Evolutionary conservation across 2,329 filamentous ascomycete species (phyloP).

Genomic region (Colletotrichum noveboracense): DNA sequence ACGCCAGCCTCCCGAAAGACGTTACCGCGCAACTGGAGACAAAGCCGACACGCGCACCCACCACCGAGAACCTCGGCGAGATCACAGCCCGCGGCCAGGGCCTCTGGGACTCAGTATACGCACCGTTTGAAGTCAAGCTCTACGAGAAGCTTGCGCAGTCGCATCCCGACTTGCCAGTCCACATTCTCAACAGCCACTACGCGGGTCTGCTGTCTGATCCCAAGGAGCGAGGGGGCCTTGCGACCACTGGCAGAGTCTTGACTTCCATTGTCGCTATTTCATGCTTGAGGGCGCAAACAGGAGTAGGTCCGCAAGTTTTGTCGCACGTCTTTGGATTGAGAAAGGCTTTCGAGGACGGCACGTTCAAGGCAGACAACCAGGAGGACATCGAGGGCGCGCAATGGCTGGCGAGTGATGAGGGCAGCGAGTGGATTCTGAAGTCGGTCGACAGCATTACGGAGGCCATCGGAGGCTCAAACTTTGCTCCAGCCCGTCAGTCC

Average conservation of each 20-base stretch:
- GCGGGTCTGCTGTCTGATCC: constrained; percentile 76
- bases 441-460: constrained; percentile 50
- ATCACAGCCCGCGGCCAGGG: constrained; percentile 63
- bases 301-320: constrained; percentile 81
- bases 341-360: constrained; percentile 76
- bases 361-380: constrained; percentile 40
- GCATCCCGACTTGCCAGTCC: constrained; percentile 82
- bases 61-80: constrained; percentile 55
- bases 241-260: constrained; percentile 69
- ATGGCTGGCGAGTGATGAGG: constrained; percentile 51
- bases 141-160: constrained; percentile 72
- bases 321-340: constrained; percentile 82
- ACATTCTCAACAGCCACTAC: constrained; percentile 79
- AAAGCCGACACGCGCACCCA: constrained; percentile 59
- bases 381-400: constrained; percentile 38
- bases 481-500: constrained; percentile 12
- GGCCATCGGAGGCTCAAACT: constrained; percentile 43
- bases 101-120: constrained; percentile 81
- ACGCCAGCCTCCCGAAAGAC: constrained; percentile 61
- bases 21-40: constrained; percentile 61
- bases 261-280: constrained; percentile 78
- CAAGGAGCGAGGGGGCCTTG: constrained; percentile 46
- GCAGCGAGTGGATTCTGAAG: constrained; percentile 50
- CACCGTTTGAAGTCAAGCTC: constrained; percentile 75
- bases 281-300: constrained; percentile 78